Conservation (phyloP, 2,329 filamentous ascomycete species). For the Aspergillus sp. region DNA sequence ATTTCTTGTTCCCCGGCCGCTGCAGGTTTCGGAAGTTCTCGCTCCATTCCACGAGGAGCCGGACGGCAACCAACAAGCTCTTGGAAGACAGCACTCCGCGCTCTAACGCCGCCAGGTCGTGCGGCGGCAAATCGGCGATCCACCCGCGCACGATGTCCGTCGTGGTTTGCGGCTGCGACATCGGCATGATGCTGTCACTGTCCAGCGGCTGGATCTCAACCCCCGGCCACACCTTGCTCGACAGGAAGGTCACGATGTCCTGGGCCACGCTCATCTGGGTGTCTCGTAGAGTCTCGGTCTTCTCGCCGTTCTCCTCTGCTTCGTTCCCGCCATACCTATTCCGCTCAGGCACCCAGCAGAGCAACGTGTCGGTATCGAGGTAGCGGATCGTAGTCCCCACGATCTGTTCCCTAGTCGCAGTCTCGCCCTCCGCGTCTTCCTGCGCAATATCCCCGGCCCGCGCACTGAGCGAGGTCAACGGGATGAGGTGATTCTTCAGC, state of each 20-base stretch:
- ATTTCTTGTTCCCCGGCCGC: conserved; percentile 37
- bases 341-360: conserved; percentile 71
- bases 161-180: conserved; percentile 64
- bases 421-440: conserved; percentile 50
- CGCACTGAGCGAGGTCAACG: conserved; percentile 74
- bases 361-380: conserved; percentile 79
- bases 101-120: conserved; percentile 81
- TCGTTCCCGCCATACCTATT: conserved; percentile 44
- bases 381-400: conserved; percentile 67
- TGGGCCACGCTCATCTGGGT: conserved; percentile 61
- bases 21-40: conserved; percentile 53
- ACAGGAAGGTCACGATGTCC: conserved; percentile 63
- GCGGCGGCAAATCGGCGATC: conserved; percentile 61
- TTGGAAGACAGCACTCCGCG: conserved; percentile 76
- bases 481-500: conserved; percentile 76
- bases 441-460: conserved; percentile 71
- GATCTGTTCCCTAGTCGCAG: conserved; percentile 53
- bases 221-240: conserved; percentile 70
- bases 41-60: conserved; percentile 81
- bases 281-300: conserved; percentile 55
- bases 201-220: conserved; percentile 74
- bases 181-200: conserved; percentile 63
- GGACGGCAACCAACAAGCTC: conserved; percentile 66
- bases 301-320: conserved; percentile 36
- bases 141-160: conserved; percentile 67